A percentile compares a stretch with the other conserved stretches of the same genome.
Conservation (phyloP, 768 basidiomycete species). For the Cystofilobasidium macerans region DNA sequence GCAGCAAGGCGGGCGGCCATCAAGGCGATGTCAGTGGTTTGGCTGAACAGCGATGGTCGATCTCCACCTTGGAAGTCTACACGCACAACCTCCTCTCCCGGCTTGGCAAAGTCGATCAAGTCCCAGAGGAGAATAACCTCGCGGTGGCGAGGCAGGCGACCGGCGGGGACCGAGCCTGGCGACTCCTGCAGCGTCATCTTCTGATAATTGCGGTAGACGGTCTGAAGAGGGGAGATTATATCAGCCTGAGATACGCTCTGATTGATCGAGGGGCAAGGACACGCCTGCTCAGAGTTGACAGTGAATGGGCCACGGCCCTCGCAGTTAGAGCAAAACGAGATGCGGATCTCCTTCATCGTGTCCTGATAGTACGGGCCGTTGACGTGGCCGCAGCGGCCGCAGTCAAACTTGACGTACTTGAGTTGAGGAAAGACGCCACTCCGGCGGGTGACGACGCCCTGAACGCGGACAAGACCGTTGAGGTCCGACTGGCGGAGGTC, state of each 20-base stretch:
- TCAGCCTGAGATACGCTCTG: background rate
- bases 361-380: conserved; percentile 98
- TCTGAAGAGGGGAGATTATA: conserved; percentile 44
- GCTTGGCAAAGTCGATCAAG: conserved; percentile 93
- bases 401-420: conserved; percentile 98
- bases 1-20: conserved; percentile 3
- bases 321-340: conserved; percentile 89
- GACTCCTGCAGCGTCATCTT: conserved; percentile 98
- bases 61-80: background rate
- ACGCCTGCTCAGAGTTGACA: conserved; percentile 89
- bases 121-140: conserved; percentile 97
- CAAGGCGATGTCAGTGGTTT: conserved; percentile 1
- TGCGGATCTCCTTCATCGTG: conserved; percentile 80
- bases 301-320: conserved; percentile 90
- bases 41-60: too few species aligned
- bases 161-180: conserved; percentile 93
- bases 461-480: conserved; percentile 88
- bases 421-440: conserved; percentile 98
- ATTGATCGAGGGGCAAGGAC: conserved; percentile 27
- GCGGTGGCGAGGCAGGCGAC: conserved; percentile 88
- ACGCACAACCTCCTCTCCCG: conserved; percentile 91
- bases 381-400: conserved; percentile 82
- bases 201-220: conserved; percentile 96
- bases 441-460: conserved; percentile 88
- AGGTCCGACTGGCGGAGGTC: conserved; percentile 85